Percentiles rank a stretch among this genome's conserved stretches.
Conservation (phyloP, 768 basidiomycete genomes). For the Rhodotorula paludigena region DNA sequence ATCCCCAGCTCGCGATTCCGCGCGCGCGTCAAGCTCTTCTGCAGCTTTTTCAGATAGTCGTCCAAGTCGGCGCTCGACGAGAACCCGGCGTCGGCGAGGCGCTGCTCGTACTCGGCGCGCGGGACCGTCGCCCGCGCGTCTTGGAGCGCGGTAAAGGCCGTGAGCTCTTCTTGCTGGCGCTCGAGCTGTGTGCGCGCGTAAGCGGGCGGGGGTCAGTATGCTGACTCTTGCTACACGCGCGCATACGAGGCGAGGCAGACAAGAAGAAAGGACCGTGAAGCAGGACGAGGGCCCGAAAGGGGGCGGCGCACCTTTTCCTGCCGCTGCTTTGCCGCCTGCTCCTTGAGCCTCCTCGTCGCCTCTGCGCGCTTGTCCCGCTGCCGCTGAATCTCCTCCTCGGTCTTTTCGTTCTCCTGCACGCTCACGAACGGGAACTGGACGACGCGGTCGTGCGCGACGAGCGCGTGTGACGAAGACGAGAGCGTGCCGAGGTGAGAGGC, state of each 20-base stretch:
- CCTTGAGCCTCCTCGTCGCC: conserved; percentile 81
- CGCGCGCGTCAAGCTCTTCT: conserved; percentile 66
- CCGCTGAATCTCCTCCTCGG: conserved; percentile 78
- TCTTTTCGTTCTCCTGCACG: conserved; percentile 58
- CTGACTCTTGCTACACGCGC: not conserved
- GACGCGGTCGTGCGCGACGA: conserved; percentile 65
- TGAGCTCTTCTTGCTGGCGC: conserved; percentile 71
- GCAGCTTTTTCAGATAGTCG: conserved; percentile 78
- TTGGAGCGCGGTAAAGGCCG: conserved; percentile 60
- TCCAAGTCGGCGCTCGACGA: conserved; percentile 57
- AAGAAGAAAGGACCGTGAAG: not conserved
- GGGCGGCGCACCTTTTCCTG: conserved; percentile 65
- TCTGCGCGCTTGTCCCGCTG: conserved; percentile 75
- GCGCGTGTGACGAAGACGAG: conserved; percentile 57
- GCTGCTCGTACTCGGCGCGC: conserved; percentile 61
- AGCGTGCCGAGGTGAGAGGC: conserved; percentile 60
- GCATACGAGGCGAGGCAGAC: not conserved
- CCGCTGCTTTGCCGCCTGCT: conserved; percentile 77
- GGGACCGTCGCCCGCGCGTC: conserved; percentile 59
- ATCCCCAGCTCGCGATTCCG: conserved; percentile 74
- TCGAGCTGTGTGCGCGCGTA: conserved; percentile 52
- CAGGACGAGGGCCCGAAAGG: not conserved
- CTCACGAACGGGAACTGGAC: conserved; percentile 78
- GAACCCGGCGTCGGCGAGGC: conserved; percentile 60
- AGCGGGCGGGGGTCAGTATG: not conserved